These are phyloP conservation scores for Gloeostereum incarnatum DNA, from an alignment of 768 basidiomycete species.

Conservation along the genomic window DNA sequence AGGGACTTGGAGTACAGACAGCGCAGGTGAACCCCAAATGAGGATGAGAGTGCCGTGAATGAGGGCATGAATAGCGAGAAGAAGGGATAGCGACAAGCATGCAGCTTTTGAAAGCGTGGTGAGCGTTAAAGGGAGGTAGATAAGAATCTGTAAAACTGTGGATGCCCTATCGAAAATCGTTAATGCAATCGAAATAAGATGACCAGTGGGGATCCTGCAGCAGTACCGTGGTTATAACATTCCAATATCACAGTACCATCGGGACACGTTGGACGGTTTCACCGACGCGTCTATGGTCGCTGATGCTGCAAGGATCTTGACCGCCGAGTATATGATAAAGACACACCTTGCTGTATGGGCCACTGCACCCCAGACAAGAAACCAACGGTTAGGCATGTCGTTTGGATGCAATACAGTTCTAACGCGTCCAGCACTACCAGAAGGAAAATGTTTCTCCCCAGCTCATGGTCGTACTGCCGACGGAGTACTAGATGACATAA, in stretches of 20 bases:
- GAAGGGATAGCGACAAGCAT: constrained; percentile 73
- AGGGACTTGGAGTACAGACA: constrained; percentile 76
- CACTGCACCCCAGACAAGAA: constrained; percentile 3
- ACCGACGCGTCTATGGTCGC: too few relatives aligned
- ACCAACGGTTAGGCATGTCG: background rate
- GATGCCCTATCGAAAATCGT: constrained; percentile 40
- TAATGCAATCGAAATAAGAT: constrained; percentile 1
- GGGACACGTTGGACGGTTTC: background rate
- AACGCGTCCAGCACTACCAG: too few relatives aligned
- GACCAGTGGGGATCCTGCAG: too few relatives aligned
- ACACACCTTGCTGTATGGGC: constrained; percentile 4
- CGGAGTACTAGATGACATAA: too few relatives aligned
- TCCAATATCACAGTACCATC: background rate
- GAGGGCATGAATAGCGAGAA: constrained; percentile 67
- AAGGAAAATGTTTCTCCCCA: too few relatives aligned
- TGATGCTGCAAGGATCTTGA: too few relatives aligned
- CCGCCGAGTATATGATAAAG: too few relatives aligned
- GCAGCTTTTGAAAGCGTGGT: constrained; percentile 74
- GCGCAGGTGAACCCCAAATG: constrained; percentile 58
- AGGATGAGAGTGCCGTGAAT: constrained; percentile 75
- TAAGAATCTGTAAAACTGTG: constrained; percentile 71
- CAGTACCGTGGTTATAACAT: too few relatives aligned
- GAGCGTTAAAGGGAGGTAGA: constrained; percentile 78
- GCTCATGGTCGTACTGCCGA: too few relatives aligned
- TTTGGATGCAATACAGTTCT: too few relatives aligned